Conservation (phyloP, 495 filamentous ascomycete species). For the Lasiosphaeria miniovina region DNA sequence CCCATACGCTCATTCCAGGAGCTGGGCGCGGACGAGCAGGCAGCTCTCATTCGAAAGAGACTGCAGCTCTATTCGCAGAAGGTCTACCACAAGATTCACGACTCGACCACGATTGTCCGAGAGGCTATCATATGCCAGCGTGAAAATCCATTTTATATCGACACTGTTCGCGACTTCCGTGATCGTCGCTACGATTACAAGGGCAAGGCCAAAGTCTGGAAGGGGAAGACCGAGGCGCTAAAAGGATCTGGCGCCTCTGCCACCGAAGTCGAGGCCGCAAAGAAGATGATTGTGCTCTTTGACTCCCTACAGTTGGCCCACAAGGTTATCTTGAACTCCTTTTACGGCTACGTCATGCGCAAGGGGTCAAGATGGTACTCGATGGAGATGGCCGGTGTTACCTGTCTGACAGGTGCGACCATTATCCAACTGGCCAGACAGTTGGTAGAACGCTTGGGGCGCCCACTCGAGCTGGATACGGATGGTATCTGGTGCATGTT, state of each 20-base stretch:
- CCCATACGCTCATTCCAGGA: slow-evolving; percentile 77
- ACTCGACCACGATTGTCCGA: slow-evolving; percentile 85
- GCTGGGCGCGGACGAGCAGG: slow-evolving; percentile 78
- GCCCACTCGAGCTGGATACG: slow-evolving; percentile 95
- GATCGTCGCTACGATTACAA: slow-evolving; percentile 98
- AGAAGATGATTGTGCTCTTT: slow-evolving; percentile 97
- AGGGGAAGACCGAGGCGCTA: slow-evolving; percentile 84
- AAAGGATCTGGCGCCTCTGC: slow-evolving; percentile 75
- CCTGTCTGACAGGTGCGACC: slow-evolving; percentile 90
- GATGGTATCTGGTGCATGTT: slow-evolving; percentile 99
- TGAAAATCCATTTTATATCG: slow-evolving; percentile 97
- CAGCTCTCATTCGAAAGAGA: slow-evolving; percentile 76
- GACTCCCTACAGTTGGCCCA: slow-evolving; percentile 96
- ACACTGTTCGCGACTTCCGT: slow-evolving; percentile 92
- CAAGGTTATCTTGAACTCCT: slow-evolving; percentile 98
- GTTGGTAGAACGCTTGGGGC: slow-evolving; percentile 88
- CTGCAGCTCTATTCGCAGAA: slow-evolving; percentile 94
- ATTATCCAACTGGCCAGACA: slow-evolving; percentile 98
- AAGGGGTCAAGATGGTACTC: slow-evolving; percentile 99
- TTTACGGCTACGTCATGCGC: slow-evolving; percentile 99
- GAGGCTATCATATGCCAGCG: slow-evolving; percentile 98
- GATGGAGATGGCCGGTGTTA: slow-evolving; percentile 99
- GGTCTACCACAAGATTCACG: slow-evolving; percentile 99
- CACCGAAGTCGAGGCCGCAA: slow-evolving; percentile 83
- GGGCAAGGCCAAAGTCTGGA: slow-evolving; percentile 97